Evolutionary conservation across 176 grass and related monocot genomes (phyloP).

Genomic region (Zea luxurians): DNA sequence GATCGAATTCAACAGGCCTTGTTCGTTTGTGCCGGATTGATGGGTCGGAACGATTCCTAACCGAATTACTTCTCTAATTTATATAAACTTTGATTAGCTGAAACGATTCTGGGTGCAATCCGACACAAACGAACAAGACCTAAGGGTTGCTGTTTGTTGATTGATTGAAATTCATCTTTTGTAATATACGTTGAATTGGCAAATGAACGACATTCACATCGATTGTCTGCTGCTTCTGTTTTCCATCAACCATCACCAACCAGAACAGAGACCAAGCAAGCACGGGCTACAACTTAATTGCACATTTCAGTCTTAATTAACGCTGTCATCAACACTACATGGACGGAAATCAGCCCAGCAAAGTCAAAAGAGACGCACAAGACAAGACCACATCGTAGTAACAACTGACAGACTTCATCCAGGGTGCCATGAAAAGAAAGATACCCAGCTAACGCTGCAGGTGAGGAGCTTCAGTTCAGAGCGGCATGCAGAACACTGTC

Average conservation of each 20-base stretch:
- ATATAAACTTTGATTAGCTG: too few species aligned
- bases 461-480: slow-evolving; percentile 29
- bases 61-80: too few species aligned
- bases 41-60: too few species aligned
- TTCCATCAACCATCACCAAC: neutral
- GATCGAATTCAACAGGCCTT: too few species aligned
- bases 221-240: slow-evolving; percentile 15
- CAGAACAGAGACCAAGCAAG: slow-evolving; percentile 6
- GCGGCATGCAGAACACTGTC: neutral
- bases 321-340: too few species aligned
- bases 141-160: neutral
- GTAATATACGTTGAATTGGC: slow-evolving; percentile 1
- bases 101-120: too few species aligned
- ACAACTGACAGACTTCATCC: slow-evolving; percentile 22
- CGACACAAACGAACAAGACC: too few species aligned
- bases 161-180: slow-evolving; percentile 40
- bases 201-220: slow-evolving; percentile 10
- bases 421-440: slow-evolving; percentile 35
- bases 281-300: slow-evolving; percentile 2
- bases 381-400: neutral
- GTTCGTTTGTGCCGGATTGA: too few species aligned
- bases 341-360: neutral
- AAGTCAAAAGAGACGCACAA: neutral
- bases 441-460: slow-evolving; percentile 30
- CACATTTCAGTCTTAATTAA: neutral